phyloP scores from a whole-genome alignment of 345 rosid genomes.

The Lagerstroemia speciosa region DNA sequence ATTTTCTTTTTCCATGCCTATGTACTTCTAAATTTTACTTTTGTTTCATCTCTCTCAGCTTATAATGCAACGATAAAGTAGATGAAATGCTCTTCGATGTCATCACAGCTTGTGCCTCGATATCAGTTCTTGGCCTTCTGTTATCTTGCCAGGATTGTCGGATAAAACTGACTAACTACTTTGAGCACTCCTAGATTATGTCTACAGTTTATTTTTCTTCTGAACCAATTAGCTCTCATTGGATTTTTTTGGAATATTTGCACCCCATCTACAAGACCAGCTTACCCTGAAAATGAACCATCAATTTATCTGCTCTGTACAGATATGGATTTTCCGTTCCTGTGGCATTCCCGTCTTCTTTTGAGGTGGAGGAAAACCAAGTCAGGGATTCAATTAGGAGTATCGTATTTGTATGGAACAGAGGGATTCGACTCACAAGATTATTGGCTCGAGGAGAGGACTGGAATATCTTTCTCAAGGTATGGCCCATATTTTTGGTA shows the following conservation, averaged over 20 bases:
- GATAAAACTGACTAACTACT: not conserved
- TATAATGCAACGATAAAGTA: not conserved
- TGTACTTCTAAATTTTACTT: not conserved
- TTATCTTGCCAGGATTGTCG: not conserved
- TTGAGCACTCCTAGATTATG: not conserved
- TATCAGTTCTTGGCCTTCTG: not conserved
- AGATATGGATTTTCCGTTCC: slow-evolving; percentile 46
- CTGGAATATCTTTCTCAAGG: slow-evolving; percentile 29
- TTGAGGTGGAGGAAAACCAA: slow-evolving; percentile 41
- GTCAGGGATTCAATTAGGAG: slow-evolving; percentile 38
- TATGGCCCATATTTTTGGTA: no score
- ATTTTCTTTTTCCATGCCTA: not conserved
- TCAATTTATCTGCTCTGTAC: slow-evolving; percentile 22
- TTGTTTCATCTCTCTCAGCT: not conserved
- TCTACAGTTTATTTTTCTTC: no score
- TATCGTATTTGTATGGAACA: slow-evolving; percentile 49
- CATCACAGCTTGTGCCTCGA: not conserved
- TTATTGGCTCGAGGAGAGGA: slow-evolving; percentile 53
- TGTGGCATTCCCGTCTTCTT: slow-evolving; percentile 38
- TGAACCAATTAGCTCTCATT: no score
- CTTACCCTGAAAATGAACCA: no score
- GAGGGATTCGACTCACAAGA: slow-evolving; percentile 22
- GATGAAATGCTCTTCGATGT: not conserved
- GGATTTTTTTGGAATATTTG: no score
- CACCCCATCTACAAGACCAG: no score